Percentiles rank a stretch among this genome's conserved stretches.
Conservation (phyloP, 305 asterid genomes). For the Solanum hybrid region DNA sequence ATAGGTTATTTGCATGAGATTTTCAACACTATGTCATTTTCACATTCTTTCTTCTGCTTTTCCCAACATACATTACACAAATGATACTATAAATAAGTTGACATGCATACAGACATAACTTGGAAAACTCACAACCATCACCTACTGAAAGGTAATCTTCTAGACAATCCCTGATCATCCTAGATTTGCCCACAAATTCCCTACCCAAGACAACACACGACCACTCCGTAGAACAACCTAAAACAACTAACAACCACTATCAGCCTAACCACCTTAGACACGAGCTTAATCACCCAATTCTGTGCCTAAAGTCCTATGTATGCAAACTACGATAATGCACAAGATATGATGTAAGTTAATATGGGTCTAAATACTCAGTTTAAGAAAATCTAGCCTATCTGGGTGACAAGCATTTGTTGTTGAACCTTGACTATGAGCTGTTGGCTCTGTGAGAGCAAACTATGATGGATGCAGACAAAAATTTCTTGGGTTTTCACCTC, state of each 20-base stretch:
- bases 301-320: background rate
- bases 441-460: background rate
- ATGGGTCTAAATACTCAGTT: no score
- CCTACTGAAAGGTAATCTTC: background rate
- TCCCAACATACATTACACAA: no score
- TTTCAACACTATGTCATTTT: no score
- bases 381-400: background rate
- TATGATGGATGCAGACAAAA: background rate
- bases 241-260: background rate
- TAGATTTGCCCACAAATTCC: background rate
- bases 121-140: background rate
- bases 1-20: background rate
- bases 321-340: no score
- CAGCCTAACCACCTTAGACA: background rate
- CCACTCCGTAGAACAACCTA: background rate
- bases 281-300: background rate
- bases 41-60: background rate
- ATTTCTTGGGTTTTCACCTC: background rate
- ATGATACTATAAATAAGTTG: no score
- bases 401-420: rapidly evolving
- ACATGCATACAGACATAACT: background rate
- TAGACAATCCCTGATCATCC: background rate
- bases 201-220: background rate
- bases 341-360: background rate
- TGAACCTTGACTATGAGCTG: background rate